Evolutionary conservation across 768 basidiomycete species (phyloP), one percentile per base, ranked within the genome.

Genomic region (Collybia nuda): DNA sequence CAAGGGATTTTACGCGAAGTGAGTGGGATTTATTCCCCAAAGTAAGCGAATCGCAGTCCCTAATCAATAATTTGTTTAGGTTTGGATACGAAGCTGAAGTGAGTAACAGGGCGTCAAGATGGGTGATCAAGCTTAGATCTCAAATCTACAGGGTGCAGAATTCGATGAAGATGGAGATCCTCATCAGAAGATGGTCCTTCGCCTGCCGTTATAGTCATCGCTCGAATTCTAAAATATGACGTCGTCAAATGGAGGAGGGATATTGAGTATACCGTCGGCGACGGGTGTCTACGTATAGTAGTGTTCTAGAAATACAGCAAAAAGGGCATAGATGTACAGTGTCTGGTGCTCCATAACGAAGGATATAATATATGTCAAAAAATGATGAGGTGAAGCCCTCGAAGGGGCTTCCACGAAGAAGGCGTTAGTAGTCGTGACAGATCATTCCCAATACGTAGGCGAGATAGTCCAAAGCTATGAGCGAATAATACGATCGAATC

Each of bases 101-200:
- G 66, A 66, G 32, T 32, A 11, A 32, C 32, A 28, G 77, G 60
- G 43, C 37, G 41, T 43, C 42, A 50, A 48, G 24, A 24, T 56
- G 56, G 50, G 62, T 62, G 29, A 50, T 51, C 48, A 24, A 56
- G 35, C 48, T 44, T 54, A 61, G 62, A 65, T 64, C 59, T 62
- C 54, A 50, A 53, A 62, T 59, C 57, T 37, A 28, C 66, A 90
- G 85, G 86, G 85, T 54, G 76, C 77, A 21, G 79, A 82, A 65
- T 90, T 88, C 70, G 86, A 88, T 67, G 88, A 85, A 70, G 91
- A 88, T 50, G 90, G 90, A 26, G 90, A 81, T 61, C 90, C 88
- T 51, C 90, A 93, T 78, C 90, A 92, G 65, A 85, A 82, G 69
- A 90, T 93, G 90, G 76, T 85, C 53, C 68, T 78, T 57, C 73